Evolutionary conservation across 2,329 filamentous ascomycete species (phyloP), one percentile per base, ranked within the genome.

Genomic region (Sarocladium strictum): DNA sequence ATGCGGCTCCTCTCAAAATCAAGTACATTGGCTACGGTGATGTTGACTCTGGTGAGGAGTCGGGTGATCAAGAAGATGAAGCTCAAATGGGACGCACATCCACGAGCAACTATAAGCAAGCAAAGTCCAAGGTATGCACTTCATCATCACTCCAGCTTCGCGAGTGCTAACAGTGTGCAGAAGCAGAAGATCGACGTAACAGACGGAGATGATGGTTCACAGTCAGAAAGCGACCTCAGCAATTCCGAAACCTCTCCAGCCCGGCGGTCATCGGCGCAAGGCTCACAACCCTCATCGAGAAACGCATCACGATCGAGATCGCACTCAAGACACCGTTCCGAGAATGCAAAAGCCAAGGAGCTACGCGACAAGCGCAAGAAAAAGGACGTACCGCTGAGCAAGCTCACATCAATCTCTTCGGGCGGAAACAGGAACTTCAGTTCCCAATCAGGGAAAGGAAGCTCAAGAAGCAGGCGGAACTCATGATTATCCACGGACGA

Each of bases 311-410:
- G 62, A 19, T 71, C 68, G 38, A 64, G 63, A 37, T 70, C 68
- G 27, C 64, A 58, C 24, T 57, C 65, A 26, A 63, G 64, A 45
- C 60, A 60, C 27, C 62, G 50, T 51, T 19, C 57, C 12, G 66
- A 70, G 56, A 63, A 56, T 38, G 24, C 50, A 29, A 69, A 65
- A 33, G 69, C 70, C 6, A 73, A 76, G 58, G 74, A 81, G 59
- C 67, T 85, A 17, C 78, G 81, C 7, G 79, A 82, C 40, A 77
- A 79, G 64, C 74, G 83, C 43, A 78, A 81, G 62, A 83, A 83
- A 66, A 86, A 85, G 65, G 81, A 86, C 54, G 76, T 89, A 53
- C 85, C 85, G 57, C 69, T 90, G 55, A 86, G 86, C 63, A 76
- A 76, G 23, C 65, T 85, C 55, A 78, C 75, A 3, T 85, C 83